Percentiles rank a stretch among this genome's conserved stretches.
Evolutionary conservation across 1,284 basidiomycete genomes (phyloP).

Genomic region (Ustanciosporium gigantosporum): DNA sequence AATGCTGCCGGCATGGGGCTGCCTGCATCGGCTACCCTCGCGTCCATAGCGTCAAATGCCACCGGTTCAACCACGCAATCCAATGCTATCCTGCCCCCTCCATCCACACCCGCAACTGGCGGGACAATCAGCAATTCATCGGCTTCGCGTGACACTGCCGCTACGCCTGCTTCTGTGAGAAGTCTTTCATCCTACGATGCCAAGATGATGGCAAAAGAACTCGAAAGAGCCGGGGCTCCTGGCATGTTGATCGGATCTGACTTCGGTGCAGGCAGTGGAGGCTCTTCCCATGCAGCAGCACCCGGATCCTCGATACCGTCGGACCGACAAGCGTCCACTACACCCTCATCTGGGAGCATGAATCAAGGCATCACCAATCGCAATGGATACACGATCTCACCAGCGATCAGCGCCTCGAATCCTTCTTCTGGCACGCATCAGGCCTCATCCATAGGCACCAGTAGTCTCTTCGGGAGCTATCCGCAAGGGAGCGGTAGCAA

Average conservation of each 20-base stretch:
- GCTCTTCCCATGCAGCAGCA: slow-evolving; percentile 8
- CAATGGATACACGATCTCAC: not conserved
- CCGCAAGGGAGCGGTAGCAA: no score
- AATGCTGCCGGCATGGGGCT: slow-evolving; percentile 11
- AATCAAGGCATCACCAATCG: not conserved
- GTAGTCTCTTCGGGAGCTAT: slow-evolving; percentile 1
- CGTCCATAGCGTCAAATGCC: slow-evolving; percentile 41
- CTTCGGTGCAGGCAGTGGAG: slow-evolving; percentile 1
- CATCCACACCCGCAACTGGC: slow-evolving; percentile 9
- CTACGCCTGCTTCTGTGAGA: slow-evolving; percentile 25
- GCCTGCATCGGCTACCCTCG: slow-evolving; percentile 21
- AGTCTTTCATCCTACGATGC: slow-evolving; percentile 22
- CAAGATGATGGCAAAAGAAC: slow-evolving; percentile 38
- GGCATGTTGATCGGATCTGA: slow-evolving; percentile 33
- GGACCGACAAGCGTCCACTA: slow-evolving; percentile 9
- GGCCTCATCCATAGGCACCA: not conserved
- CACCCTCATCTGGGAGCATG: not conserved
- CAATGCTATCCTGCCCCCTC: slow-evolving; percentile 11
- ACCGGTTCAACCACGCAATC: slow-evolving; percentile 34
- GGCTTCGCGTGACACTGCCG: not conserved
- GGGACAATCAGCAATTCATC: not conserved
- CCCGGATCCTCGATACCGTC: slow-evolving; percentile 6
- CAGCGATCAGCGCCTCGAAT: no score
- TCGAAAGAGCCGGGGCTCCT: slow-evolving; percentile 35
- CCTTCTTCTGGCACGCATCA: no score